phyloP scores from a whole-genome alignment of 208 protist species.

The Trypanosoma avium region DNA sequence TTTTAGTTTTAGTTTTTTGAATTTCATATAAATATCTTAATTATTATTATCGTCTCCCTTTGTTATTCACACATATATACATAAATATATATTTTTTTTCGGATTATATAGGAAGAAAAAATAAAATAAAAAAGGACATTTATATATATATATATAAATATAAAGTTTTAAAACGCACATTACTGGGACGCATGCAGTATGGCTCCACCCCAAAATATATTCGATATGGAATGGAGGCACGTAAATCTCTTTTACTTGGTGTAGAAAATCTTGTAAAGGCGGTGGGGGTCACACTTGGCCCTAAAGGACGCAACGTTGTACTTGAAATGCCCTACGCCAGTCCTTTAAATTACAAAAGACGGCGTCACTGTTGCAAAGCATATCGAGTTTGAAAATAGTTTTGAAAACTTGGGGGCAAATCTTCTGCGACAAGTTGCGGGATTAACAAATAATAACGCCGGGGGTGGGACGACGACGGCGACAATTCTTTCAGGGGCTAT shows the following conservation, averaged over 20 bases:
- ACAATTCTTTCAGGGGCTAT: slow-evolving; percentile 98
- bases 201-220: slow-evolving; percentile 96
- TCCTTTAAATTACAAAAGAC: slow-evolving; percentile 99
- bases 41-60: no score
- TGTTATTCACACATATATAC: not conserved
- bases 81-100: no score
- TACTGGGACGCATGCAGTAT: slow-evolving; percentile 54
- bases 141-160: not conserved
- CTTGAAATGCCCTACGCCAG: slow-evolving; percentile 98
- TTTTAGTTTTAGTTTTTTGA: not conserved
- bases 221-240: slow-evolving; percentile 94
- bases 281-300: slow-evolving; percentile 98
- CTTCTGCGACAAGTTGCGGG: slow-evolving; percentile 95
- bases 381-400: slow-evolving; percentile 98
- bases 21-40: not conserved
- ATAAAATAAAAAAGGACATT: not conserved
- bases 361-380: slow-evolving; percentile 99
- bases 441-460: slow-evolving; percentile 98
- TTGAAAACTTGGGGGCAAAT: slow-evolving; percentile 98
- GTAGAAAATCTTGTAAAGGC: slow-evolving; percentile 97
- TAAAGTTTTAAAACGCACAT: not conserved
- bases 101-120: no score
- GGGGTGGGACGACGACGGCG: slow-evolving; percentile 99
- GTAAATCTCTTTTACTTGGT: slow-evolving; percentile 92
- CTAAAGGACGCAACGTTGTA: slow-evolving; percentile 99